Conservation (phyloP, 805 yeast species). For the Metahyphopichia silvanorum region DNA sequence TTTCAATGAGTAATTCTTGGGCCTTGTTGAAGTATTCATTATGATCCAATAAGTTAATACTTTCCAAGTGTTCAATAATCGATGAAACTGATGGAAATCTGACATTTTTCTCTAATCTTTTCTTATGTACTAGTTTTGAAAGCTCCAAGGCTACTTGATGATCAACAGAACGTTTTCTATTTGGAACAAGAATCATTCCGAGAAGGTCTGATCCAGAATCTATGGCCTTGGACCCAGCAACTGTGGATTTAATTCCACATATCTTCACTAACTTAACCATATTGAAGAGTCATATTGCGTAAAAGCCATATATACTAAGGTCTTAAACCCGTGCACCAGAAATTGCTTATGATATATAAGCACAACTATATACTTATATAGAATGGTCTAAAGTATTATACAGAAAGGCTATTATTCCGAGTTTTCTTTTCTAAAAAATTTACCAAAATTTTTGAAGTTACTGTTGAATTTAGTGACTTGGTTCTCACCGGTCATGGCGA, state of each 20-base stretch:
- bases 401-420: neutral
- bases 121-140: constrained; percentile 21
- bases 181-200: constrained; percentile 88
- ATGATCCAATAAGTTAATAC: constrained; percentile 8
- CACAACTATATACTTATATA: no score
- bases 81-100: constrained; percentile 17
- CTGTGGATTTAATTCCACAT: constrained; percentile 72
- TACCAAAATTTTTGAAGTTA: constrained; percentile 61
- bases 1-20: constrained; percentile 20
- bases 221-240: constrained; percentile 71
- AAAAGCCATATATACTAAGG: neutral
- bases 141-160: constrained; percentile 25
- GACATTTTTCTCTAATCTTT: constrained; percentile 13
- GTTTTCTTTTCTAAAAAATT: constrained; percentile 40
- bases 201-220: constrained; percentile 69
- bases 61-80: constrained; percentile 10
- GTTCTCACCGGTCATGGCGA: constrained; percentile 51
- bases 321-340: no score
- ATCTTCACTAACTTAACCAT: constrained; percentile 60
- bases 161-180: constrained; percentile 65
- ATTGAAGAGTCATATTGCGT: neutral
- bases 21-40: constrained; percentile 29
- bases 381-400: neutral
- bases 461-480: constrained; percentile 65
- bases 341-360: no score